Percentiles rank a stretch among this genome's conserved stretches.
Evolutionary conservation across 441 rosid species (phyloP).

Genomic region (Eutrema salsugineum): DNA sequence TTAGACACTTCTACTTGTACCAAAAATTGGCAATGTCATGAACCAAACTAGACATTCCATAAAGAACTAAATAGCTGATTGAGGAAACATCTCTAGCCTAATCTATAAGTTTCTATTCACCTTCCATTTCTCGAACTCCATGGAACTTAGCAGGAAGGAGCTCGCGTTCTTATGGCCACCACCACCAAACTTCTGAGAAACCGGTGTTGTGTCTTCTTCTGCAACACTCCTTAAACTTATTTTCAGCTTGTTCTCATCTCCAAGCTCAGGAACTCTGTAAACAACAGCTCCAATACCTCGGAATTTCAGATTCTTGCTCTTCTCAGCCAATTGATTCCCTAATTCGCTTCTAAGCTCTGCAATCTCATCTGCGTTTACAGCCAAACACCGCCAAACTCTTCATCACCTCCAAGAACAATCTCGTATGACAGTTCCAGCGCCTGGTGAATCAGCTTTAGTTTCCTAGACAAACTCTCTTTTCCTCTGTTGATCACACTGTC

Average conservation of each 20-base stretch:
- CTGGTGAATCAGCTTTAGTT: slow-evolving; percentile 46
- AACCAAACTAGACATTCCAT: neutral
- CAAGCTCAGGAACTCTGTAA: slow-evolving; percentile 56
- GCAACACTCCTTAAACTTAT: slow-evolving; percentile 63
- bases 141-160: slow-evolving; percentile 51
- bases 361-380: slow-evolving; percentile 54
- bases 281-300: slow-evolving; percentile 71
- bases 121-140: slow-evolving; percentile 55
- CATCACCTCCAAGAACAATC: slow-evolving; percentile 52
- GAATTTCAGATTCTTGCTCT: slow-evolving; percentile 41
- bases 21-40: neutral
- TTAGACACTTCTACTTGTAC: no score
- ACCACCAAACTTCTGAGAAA: slow-evolving; percentile 59
- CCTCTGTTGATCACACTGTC: slow-evolving; percentile 50
- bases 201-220: slow-evolving; percentile 56
- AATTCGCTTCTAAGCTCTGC: slow-evolving; percentile 66
- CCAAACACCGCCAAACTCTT: slow-evolving; percentile 66
- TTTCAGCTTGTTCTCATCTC: slow-evolving; percentile 50
- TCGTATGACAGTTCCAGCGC: slow-evolving; percentile 47
- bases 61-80: neutral
- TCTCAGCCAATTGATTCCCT: slow-evolving; percentile 58
- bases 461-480: slow-evolving; percentile 41
- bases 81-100: neutral
- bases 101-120: slow-evolving; percentile 19
- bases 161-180: slow-evolving; percentile 76